These are phyloP conservation scores for Butyriboletus loyo DNA, from an alignment of 768 basidiomycete genomes.

Conservation along the genomic window DNA sequence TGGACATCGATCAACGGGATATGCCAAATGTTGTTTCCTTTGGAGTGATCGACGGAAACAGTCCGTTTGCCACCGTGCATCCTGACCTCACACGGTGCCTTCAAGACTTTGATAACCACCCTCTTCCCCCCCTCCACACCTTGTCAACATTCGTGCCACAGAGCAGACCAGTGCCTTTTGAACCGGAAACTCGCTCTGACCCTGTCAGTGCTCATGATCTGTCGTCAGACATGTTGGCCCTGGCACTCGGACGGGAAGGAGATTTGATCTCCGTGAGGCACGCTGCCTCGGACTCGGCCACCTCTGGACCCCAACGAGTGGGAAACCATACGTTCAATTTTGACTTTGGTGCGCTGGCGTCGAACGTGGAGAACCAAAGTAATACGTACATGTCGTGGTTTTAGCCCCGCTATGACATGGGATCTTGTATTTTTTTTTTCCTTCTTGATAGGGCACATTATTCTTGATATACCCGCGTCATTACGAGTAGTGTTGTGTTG, in stretches of 20 bases:
- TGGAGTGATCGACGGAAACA: neutral
- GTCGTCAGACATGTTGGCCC: conserved; percentile 32
- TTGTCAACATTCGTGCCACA: conserved; percentile 25
- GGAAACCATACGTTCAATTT: conserved; percentile 57
- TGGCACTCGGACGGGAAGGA: conserved; percentile 30
- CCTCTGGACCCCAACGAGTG: conserved; percentile 38
- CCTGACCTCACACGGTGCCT: conserved; percentile 24
- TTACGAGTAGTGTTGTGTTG: neutral
- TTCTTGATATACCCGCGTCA: conserved; percentile 12
- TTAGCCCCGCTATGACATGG: conserved; percentile 26
- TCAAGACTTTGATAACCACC: conserved; percentile 19
- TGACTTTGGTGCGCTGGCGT: conserved; percentile 57
- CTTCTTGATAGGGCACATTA: conserved; percentile 14
- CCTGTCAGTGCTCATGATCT: conserved; percentile 23
- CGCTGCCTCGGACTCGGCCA: conserved; percentile 15
- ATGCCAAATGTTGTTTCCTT: neutral
- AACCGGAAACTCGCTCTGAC: conserved; percentile 21
- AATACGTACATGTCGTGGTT: conserved; percentile 67
- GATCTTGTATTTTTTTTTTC: conserved; percentile 12
- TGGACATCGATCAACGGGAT: conserved; percentile 27
- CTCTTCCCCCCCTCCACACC: conserved; percentile 18
- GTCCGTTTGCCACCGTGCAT: conserved; percentile 24
- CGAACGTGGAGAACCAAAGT: conserved; percentile 55
- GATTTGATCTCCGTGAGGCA: conserved; percentile 21
- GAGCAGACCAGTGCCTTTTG: conserved; percentile 9